Evolutionary conservation across 2,329 filamentous ascomycete species (phyloP), one percentile per base, ranked within the genome.

Genomic region (Ophioceras dolichostomum): DNA sequence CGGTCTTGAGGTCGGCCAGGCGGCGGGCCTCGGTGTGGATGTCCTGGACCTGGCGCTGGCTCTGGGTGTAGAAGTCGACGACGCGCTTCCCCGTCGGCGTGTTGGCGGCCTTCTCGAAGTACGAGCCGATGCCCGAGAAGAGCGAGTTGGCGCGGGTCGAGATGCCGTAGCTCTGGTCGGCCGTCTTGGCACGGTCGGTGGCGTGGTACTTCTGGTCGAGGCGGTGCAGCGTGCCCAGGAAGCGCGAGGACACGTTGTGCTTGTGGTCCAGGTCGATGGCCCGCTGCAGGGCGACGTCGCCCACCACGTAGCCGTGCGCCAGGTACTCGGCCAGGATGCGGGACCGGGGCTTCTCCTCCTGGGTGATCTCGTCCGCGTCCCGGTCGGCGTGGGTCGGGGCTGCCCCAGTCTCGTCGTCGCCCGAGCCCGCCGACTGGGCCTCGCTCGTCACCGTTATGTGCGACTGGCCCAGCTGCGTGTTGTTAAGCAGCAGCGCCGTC

Each of bases 241-340:
- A 98, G 49, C 79, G 78, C 53, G 59, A 68, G 41, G 82, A 83
- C 52, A 96, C 79, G 47, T 85, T 85, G 62, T 96, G 88, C 65
- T 89, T 82, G 57, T 83, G 68, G 67, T 98, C 91, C 36, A 96
- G 76, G 21, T 84, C 76, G 52, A 98, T 83, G 44, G 86, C 89
- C 44, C 73, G 73, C 64, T 91, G 74, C 49, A 94, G 79, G 36
- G 84, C 83, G 20, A 60, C 67, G 40, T 79, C 75, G 21, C 74
- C 87, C 46, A 96, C 70, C 28, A 79, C 73, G 64, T 98, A 98
- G 49, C 91, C 91, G 52, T 95, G 86, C 10, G 91, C 88, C 24
- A 98, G 81, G 61, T 96, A 95, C 66, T 98, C 91, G 46, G 91
- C 91, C 36, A 95, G 62, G 58, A 98, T 94, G 51, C 91, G 85